Base-by-base conservation (phyloP, 2,329 filamentous ascomycete genomes). In the Celoporthe dispersa region DNA sequence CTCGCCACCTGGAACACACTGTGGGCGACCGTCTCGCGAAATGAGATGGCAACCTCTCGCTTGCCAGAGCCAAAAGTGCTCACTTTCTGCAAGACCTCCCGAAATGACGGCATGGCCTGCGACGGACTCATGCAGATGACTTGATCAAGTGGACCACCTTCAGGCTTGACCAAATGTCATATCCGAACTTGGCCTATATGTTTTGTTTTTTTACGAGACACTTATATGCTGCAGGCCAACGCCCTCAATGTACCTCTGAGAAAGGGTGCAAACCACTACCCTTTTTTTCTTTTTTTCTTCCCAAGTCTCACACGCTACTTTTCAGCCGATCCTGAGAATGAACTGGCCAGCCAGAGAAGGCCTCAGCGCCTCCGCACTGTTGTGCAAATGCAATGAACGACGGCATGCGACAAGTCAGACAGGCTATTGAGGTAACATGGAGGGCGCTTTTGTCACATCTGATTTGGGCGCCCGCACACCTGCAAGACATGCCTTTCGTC, bases 341-440 rank as follows among this genome's bases (percentile, higher is more conserved):
- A 31, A 25, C n/a, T 55, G 51, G 12, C 25, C 25, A 28, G 51
- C 51, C 25, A 55, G 51, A 55, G 25, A 55, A 12, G 25, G 51
- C 25, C 25, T 55, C 51, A 6, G 25, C 51, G 25, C 51, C 53
- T 31, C 25, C 16, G 28, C 28, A 19, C 28, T 57, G 53, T 57
- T 57, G 53, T 33, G 53, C 51, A 55, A 16, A 55, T 16, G 25
- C 28, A 28, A 31, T 57, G 14, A 28, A 19, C 25, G 25, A 31
- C 53, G 16, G 28, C 37, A 70, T 41, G 22, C 41, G 55, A 60
- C 61, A 39, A 8, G 39, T 51, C 41, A 41, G 44, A 62, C 69
- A 68, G 69, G 66, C 61, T 64, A 68, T 68, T 41, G 64, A 68
- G 61, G 51, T 33, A 41, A 41, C 37, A 51, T 61, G 51, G 51